Conservation (phyloP, 106 monocot species). For the Triglochin maritima region DNA sequence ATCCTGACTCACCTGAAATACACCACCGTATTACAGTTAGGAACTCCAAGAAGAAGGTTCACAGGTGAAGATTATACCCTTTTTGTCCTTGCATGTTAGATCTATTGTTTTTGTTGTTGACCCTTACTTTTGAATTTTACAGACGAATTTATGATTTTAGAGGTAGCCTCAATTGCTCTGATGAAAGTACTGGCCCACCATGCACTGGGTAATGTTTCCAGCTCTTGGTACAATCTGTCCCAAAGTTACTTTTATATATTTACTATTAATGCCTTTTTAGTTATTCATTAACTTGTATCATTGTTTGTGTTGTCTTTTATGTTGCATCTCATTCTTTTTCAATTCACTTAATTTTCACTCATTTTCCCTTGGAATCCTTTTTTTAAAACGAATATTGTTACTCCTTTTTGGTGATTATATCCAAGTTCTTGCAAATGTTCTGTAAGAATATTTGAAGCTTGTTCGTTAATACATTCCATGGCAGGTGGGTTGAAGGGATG, state of each 20-base stretch:
- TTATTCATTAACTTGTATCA: no score
- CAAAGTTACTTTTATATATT: no score
- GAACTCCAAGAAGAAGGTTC: slow-evolving; percentile 55
- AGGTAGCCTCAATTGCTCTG: slow-evolving; percentile 82
- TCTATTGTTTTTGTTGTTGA: not conserved
- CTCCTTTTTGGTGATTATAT: no score
- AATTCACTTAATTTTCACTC: no score
- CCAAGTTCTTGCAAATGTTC: no score
- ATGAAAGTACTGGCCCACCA: slow-evolving; percentile 80
- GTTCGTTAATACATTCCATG: not conserved
- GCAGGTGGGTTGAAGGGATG: slow-evolving; percentile 91
- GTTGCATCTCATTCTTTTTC: no score
- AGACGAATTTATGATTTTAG: slow-evolving; percentile 66
- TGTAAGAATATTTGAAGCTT: not conserved
- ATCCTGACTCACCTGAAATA: slow-evolving; percentile 73
- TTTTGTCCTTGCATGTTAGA: not conserved
- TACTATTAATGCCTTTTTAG: no score
- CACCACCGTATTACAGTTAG: slow-evolving; percentile 85
- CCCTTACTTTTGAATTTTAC: not conserved
- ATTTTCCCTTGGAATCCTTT: no score
- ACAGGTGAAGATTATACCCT: slow-evolving; percentile 34
- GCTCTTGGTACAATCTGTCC: no score
- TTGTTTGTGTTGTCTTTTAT: no score
- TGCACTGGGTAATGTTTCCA: slow-evolving; percentile 69
- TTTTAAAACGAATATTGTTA: no score